These are phyloP conservation scores for Penicillium capsulatum DNA, from an alignment of 2,329 filamentous ascomycete species.

Conservation along the genomic window DNA sequence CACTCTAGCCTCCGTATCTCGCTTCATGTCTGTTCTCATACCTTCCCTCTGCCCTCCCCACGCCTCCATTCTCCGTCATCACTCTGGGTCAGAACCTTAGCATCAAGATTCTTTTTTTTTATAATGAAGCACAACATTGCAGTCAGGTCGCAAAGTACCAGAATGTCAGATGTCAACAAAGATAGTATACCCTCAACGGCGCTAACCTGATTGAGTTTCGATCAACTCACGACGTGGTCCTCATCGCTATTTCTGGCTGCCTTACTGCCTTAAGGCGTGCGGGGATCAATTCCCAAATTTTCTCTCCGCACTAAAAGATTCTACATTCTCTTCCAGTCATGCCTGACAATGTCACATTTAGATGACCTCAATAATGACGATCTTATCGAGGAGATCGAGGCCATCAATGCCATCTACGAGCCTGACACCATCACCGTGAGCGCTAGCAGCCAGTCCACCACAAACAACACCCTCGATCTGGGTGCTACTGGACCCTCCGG, in stretches of 20 bases:
- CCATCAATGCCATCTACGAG: conserved; percentile 57
- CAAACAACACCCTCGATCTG: conserved; percentile 27
- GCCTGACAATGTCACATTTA: conserved; percentile 19
- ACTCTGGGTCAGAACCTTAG: too few species aligned
- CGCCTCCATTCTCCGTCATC: too few species aligned
- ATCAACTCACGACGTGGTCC: too few species aligned
- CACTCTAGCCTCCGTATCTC: too few species aligned
- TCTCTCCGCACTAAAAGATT: conserved; percentile 13
- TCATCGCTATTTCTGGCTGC: conserved; percentile 3
- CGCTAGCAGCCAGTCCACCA: conserved; percentile 19
- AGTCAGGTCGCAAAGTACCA: too few species aligned
- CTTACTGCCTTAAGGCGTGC: conserved; percentile 17
- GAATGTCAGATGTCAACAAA: too few species aligned
- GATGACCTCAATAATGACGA: conserved; percentile 34
- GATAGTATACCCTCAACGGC: too few species aligned
- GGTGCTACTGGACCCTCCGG: conserved; percentile 18
- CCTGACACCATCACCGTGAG: conserved; percentile 56
- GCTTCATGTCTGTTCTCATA: too few species aligned
- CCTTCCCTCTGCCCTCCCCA: too few species aligned
- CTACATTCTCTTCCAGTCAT: conserved; percentile 5
- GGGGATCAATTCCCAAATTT: conserved; percentile 10
- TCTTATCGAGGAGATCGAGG: conserved; percentile 46
- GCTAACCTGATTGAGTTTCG: too few species aligned
- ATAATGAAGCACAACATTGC: too few species aligned
- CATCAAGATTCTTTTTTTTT: too few species aligned